Evolutionary conservation across 2,329 filamentous ascomycete genomes (phyloP).

Genomic region (Berkeleyomyces basicola): DNA sequence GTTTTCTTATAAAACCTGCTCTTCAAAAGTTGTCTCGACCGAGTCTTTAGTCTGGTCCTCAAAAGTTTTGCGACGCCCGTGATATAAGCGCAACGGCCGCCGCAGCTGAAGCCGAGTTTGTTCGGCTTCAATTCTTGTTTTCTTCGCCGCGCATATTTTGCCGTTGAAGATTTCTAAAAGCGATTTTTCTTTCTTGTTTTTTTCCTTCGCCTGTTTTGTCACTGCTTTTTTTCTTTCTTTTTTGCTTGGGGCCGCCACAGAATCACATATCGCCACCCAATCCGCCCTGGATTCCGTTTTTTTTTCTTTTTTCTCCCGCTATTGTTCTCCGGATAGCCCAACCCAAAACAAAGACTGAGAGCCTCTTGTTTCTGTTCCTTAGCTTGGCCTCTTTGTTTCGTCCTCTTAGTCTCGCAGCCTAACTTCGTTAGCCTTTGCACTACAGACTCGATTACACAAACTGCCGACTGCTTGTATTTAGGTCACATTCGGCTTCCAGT

Average conservation of each 20-base stretch:
- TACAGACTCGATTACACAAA: not conserved
- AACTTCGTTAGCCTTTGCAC: not conserved
- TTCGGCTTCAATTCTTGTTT: too few species aligned
- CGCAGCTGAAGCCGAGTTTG: too few species aligned
- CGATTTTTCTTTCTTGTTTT: not conserved
- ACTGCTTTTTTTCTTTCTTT: not conserved
- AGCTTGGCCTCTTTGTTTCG: not conserved
- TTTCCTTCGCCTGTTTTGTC: not conserved
- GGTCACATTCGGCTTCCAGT: not conserved
- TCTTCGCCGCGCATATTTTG: too few species aligned
- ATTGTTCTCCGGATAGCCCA: not conserved
- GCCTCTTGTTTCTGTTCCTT: not conserved
- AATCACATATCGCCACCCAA: not conserved
- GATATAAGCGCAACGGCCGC: too few species aligned
- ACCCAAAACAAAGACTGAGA: not conserved
- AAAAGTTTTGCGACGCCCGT: too few species aligned
- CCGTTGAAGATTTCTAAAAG: too few species aligned
- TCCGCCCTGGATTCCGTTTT: not conserved
- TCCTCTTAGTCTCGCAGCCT: not conserved
- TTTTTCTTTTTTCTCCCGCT: not conserved
- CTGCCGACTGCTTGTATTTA: not conserved
- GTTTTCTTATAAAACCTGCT: too few species aligned
- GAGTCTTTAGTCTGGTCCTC: too few species aligned
- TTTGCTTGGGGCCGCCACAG: not conserved
- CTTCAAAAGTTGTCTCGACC: too few species aligned